Conservation (phyloP, 371 early-diverging fungal genomes). For the Thermomucor indicae-seudaticae region DNA sequence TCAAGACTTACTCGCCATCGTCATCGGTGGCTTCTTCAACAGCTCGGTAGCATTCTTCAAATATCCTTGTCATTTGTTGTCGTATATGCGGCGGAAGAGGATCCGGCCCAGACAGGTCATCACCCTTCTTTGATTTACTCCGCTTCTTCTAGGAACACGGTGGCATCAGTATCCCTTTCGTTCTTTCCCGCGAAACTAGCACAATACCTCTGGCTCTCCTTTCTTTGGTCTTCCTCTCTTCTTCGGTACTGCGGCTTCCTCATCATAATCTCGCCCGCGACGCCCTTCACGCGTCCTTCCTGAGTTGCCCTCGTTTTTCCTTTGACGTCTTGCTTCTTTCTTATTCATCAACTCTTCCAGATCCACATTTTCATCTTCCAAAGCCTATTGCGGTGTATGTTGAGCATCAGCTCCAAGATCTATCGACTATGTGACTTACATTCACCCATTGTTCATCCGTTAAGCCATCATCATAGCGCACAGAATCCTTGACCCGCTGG, state of each 20-base stretch:
- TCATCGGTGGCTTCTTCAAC: conserved; percentile 51
- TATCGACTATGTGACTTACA: conserved; percentile 34
- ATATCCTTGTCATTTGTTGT: conserved; percentile 43
- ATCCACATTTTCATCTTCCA: conserved; percentile 62
- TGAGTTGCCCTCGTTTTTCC: too few relatives aligned
- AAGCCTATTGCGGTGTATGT: conserved; percentile 24
- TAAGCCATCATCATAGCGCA: conserved; percentile 88
- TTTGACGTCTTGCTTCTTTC: conserved; percentile 22
- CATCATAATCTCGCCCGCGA: conserved; percentile 14
- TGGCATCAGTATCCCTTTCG: background rate
- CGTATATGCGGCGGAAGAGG: conserved; percentile 34
- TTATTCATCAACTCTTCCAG: conserved; percentile 54
- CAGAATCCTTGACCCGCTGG: conserved; percentile 57
- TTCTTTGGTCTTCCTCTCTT: conserved; percentile 28
- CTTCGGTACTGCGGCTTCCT: conserved; percentile 14
- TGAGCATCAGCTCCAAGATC: background rate
- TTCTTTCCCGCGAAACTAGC: too few relatives aligned
- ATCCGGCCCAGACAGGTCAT: conserved; percentile 21
- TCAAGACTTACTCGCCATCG: conserved; percentile 42
- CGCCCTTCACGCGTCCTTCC: conserved; percentile 12
- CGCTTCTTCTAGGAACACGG: conserved; percentile 6
- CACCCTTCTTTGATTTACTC: conserved; percentile 14
- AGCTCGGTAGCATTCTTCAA: conserved; percentile 47
- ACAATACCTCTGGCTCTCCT: conserved; percentile 10
- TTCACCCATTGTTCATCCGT: conserved; percentile 91